Evolutionary conservation across 768 basidiomycete genomes (phyloP), one percentile per base, ranked within the genome.

Genomic region (Pulveroboletus sp.): DNA sequence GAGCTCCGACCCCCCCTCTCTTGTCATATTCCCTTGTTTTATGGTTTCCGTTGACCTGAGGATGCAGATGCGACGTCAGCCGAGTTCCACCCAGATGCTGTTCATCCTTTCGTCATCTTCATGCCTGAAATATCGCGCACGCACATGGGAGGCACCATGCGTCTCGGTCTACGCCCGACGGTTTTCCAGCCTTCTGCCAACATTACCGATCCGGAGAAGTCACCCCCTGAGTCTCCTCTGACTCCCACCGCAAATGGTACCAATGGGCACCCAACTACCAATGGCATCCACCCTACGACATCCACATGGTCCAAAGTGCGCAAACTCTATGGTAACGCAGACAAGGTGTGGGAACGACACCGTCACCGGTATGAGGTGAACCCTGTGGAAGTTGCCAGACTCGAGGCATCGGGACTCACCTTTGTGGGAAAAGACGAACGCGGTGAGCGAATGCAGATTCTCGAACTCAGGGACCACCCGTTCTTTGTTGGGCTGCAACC

Each of bases 81-180:
- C 28, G 95, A 99, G 69, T 89, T 98, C 58, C 69, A 77, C 36
- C 63, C 79, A 3, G 68, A 80, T 1, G 73, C 84, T 2, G 66
- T 72, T n/a, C 73, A 86, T 56, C 89, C 87, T 0, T 76, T 93
- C 49, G 76, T 97, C 69, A 78, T 98, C 58, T 98, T 94, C 79
- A 99, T 99, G 96, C 96, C 96, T 15, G 96, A 99, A 67, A 90
- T 99, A 59, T 96, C 93, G 10, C 88, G 86, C 65, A 97, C 94
- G 11, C 93, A 98, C 57, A 92, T 98, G 82, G 96, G 96, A 45
- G 96, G 96, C 18, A 99, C 95, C n/a, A 99, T 99, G 96, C 86
- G 96, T 11, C 80, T 97, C n/a, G 96, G 96, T 21, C 76, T 98
- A 37, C 83, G 95, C n/a, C 93, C 95, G 4, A 99, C 95, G 2